Evolutionary conservation across 805 yeast species (phyloP), one percentile per base, ranked within the genome.

Genomic region (Schizosaccharomyces lindneri): DNA sequence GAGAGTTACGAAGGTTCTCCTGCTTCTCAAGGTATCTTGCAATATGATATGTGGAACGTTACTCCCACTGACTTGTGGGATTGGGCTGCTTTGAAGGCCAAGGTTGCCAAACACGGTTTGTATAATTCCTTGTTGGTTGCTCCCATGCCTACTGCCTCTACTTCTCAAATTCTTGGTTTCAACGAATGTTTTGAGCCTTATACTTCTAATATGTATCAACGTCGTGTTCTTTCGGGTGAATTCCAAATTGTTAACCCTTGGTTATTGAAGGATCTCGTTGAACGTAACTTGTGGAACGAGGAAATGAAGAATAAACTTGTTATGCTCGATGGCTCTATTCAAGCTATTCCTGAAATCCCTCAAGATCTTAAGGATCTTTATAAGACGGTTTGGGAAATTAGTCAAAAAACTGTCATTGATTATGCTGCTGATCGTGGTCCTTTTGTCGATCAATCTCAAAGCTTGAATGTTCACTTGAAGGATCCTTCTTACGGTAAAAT

Each of bases 131-230:
- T 90, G 62, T 71, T 89, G 19, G 85, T 89, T 43, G 97, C 94
- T 0, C 93, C 96, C 61, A 90, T 90, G 97, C 97, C 97, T 55
- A 90, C 97, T 19, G 97, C 97, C 1, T 87, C 97, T 0, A 90
- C 97, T 1, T 90, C 97, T 2, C 97, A 88, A 74, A 89, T 90
- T 61, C 76, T 90, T 61, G 97, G 97, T 48, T 87, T 79, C 75
- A 89, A 82, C 67, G 97, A 90, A 74, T 89, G 97, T 73, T 90
- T 90, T 71, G 98, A 90, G 72, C 97, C 98, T 13, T 81, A 82
- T 71, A 89, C 98, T 6, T 87, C 96, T 24, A 90, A 90, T 73
- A 81, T 90, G 68, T 90, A 88, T 73, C 81, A 86, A 57, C 81
- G 97, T 67, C 81, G 97, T 69, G 96, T 88, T 5, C 74, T 87